Conservation (phyloP, 2,329 filamentous ascomycete genomes). For the Colletotrichum melonis region DNA sequence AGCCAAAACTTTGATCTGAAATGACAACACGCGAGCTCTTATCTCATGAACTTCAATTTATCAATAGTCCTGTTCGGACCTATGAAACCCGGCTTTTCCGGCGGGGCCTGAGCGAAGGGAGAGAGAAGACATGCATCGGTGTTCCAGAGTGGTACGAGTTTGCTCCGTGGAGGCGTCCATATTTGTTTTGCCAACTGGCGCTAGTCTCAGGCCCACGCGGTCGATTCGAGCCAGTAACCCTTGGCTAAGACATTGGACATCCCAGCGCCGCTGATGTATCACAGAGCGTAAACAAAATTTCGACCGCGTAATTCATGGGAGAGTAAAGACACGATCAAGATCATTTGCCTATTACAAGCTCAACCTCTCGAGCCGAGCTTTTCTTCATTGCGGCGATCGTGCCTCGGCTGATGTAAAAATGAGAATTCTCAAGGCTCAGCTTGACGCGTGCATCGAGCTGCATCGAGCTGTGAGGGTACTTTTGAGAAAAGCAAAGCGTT, state of each 20-base stretch:
- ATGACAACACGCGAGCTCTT: too few relatives aligned
- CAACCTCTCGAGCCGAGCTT: too few relatives aligned
- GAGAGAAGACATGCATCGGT: background rate
- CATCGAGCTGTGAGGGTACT: too few relatives aligned
- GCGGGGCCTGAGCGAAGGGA: background rate
- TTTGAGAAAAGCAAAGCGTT: background rate
- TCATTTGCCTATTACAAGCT: too few relatives aligned
- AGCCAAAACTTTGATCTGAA: too few relatives aligned
- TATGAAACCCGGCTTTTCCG: background rate
- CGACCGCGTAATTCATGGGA: background rate
- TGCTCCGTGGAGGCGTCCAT: background rate
- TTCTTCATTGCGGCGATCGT: too few relatives aligned
- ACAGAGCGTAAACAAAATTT: background rate
- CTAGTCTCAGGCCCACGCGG: background rate
- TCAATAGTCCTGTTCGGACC: too few relatives aligned
- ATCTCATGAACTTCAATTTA: too few relatives aligned
- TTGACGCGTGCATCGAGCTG: background rate
- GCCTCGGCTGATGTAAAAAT: too few relatives aligned
- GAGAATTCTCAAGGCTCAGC: too few relatives aligned
- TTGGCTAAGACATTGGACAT: background rate
- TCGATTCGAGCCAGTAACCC: background rate
- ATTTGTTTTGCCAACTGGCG: background rate
- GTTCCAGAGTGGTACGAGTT: slow-evolving; percentile 5
- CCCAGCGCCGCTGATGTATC: background rate
- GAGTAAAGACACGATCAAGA: background rate